phyloP scores from a whole-genome alignment of 352 stramenopile species.

The Phytophthora megakarya region DNA sequence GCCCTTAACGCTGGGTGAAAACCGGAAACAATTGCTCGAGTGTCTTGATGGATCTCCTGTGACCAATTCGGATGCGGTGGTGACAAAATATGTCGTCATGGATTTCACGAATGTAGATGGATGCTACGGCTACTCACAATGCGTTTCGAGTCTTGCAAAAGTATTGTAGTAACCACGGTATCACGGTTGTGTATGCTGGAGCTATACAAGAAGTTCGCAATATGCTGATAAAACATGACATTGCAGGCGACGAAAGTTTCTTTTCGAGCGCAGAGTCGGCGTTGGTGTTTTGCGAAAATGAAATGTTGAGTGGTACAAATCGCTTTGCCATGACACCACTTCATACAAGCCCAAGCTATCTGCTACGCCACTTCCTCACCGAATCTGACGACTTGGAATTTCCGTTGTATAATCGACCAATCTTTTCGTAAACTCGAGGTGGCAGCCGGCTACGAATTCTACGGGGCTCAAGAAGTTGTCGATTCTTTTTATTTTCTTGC shows the following conservation, averaged over 20 bases:
- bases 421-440: constrained; percentile 59
- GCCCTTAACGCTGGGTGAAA: constrained; percentile 47
- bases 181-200: constrained; percentile 69
- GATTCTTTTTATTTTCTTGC: constrained; percentile 73
- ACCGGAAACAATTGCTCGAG: constrained; percentile 53
- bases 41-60: constrained; percentile 65
- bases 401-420: constrained; percentile 20
- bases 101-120: constrained; percentile 87
- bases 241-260: constrained; percentile 51
- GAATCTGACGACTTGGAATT: constrained; percentile 46
- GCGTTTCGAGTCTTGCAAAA: constrained; percentile 84
- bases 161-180: constrained; percentile 64
- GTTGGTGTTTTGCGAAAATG: constrained; percentile 73
- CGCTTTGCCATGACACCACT: not conserved
- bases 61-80: constrained; percentile 33
- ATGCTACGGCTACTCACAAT: constrained; percentile 73
- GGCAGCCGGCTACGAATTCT: constrained; percentile 58
- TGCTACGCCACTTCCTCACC: constrained; percentile 70
- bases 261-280: constrained; percentile 64
- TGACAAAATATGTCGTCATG: constrained; percentile 80
- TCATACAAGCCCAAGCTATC: constrained; percentile 13
- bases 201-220: constrained; percentile 54
- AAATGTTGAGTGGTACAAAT: constrained; percentile 33
- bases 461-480: constrained; percentile 45
- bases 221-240: constrained; percentile 66